These are phyloP conservation scores for Pleurotus sapidus DNA, from an alignment of 768 basidiomycete genomes.

Conservation along the genomic window DNA sequence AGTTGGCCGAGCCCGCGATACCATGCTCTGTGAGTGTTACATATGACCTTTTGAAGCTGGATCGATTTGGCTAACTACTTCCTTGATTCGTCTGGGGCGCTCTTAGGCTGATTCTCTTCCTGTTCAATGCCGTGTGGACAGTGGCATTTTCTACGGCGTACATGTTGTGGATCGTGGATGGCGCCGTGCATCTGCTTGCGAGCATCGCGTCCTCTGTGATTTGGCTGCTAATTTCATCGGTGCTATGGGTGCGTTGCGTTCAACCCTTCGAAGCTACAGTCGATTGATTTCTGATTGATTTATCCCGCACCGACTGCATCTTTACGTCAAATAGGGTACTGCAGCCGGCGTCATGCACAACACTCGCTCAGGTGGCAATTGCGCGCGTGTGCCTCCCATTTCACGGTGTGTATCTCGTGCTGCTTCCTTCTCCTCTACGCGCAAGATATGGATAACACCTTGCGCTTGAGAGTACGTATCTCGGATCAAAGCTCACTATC, in stretches of 20 bases:
- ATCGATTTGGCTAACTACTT: slow-evolving; percentile 1
- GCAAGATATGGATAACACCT: background rate
- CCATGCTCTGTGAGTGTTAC: slow-evolving; percentile 54
- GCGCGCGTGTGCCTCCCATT: slow-evolving; percentile 48
- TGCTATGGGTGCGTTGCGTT: slow-evolving; percentile 58
- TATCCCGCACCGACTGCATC: background rate
- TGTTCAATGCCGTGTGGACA: slow-evolving; percentile 76
- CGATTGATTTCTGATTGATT: background rate
- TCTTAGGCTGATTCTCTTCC: slow-evolving; percentile 50
- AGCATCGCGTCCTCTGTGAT: slow-evolving; percentile 74
- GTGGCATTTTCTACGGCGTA: slow-evolving; percentile 67
- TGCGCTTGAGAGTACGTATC: background rate
- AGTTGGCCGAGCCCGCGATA: slow-evolving; percentile 63
- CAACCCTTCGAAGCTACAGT: background rate
- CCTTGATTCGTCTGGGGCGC: slow-evolving; percentile 8
- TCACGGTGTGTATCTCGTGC: slow-evolving; percentile 38
- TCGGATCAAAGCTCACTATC: slow-evolving; percentile 6
- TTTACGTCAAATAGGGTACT: slow-evolving; percentile 43
- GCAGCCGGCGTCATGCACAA: slow-evolving; percentile 67
- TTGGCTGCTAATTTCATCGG: slow-evolving; percentile 64
- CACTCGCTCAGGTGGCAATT: slow-evolving; percentile 59
- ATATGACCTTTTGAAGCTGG: background rate
- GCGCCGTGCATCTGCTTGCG: slow-evolving; percentile 66
- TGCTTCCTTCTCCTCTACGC: background rate
- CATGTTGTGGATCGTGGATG: slow-evolving; percentile 67